Conservation (phyloP, 2,329 filamentous ascomycete genomes). For the Ophiostoma australiae region DNA sequence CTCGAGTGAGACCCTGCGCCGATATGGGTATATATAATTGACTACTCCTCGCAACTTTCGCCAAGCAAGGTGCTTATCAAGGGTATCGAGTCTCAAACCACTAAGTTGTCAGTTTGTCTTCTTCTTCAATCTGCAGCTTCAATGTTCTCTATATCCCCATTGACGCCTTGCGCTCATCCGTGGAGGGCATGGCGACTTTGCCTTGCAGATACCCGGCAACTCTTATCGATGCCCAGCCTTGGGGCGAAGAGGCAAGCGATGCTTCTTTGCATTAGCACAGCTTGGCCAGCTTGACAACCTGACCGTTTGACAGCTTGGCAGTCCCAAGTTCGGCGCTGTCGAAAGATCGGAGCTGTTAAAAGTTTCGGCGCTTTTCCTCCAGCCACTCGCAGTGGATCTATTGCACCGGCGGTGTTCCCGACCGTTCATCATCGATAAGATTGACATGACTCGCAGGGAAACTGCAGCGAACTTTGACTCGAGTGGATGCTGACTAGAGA, state of each 20-base stretch:
- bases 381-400: neutral
- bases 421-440: neutral
- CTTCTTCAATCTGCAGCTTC: neutral
- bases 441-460: neutral
- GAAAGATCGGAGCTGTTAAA: neutral
- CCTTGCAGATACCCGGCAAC: neutral
- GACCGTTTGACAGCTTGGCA: neutral
- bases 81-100: neutral
- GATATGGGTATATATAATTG: neutral
- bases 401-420: neutral
- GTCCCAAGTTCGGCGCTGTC: neutral
- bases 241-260: neutral
- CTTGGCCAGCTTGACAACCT: neutral
- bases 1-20: neutral
- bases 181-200: neutral
- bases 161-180: neutral
- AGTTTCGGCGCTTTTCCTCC: neutral
- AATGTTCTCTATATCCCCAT: neutral
- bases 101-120: neutral
- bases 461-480: no score
- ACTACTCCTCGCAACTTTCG: neutral
- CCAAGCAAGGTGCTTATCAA: neutral
- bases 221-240: constrained; percentile 4
- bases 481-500: no score
- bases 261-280: neutral